A percentile compares a stretch with the other conserved stretches of the same genome.
Conservation (phyloP, 2,329 filamentous ascomycete species). For the Aspergillus novoparasiticus region DNA sequence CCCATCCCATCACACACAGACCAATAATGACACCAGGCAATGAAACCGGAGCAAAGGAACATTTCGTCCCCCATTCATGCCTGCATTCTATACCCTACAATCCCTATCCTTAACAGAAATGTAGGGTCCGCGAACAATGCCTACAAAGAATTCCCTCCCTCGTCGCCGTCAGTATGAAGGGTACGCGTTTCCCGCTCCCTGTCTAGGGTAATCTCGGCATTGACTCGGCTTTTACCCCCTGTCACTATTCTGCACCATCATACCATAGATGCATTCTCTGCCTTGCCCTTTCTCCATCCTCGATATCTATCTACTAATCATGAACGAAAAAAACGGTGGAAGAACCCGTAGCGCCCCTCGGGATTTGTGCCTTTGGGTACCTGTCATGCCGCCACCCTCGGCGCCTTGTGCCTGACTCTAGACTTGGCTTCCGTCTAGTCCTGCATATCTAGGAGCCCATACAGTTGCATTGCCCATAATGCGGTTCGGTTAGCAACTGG, state of each 20-base stretch:
- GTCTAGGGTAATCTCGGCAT: neutral
- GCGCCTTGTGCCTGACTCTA: neutral
- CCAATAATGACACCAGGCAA: neutral
- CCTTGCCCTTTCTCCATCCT: neutral
- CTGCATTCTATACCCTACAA: neutral
- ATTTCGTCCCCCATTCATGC: neutral
- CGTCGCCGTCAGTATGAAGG: neutral
- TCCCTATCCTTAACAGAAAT: neutral
- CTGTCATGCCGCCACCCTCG: neutral
- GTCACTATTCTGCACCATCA: slow-evolving; percentile 2
- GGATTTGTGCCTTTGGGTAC: neutral
- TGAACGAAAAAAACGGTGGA: neutral
- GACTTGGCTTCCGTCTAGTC: neutral
- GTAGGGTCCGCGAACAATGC: neutral
- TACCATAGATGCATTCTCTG: slow-evolving; percentile 3
- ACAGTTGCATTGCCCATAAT: neutral
- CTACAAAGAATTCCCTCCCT: neutral
- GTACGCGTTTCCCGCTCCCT: neutral
- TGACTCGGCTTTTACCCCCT: neutral
- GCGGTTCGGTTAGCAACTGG: neutral
- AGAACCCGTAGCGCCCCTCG: neutral
- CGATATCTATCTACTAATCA: neutral
- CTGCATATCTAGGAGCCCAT: neutral
- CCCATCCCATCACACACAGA: neutral
- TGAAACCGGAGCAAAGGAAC: neutral